These are phyloP conservation scores for Mycosarcoma maydis DNA, from an alignment of 1,284 basidiomycete genomes.

Conservation along the genomic window DNA sequence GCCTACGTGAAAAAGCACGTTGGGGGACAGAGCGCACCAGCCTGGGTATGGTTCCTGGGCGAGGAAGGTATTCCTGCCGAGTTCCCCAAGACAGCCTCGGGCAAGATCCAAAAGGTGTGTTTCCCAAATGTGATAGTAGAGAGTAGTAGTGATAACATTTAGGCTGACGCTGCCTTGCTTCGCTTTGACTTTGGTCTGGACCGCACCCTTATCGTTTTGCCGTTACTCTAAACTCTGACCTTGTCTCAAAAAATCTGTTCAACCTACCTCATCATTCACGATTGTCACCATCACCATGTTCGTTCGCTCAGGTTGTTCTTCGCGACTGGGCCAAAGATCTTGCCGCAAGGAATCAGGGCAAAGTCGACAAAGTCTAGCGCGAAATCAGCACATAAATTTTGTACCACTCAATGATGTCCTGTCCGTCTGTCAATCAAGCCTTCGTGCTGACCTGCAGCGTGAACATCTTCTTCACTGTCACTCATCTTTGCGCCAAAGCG, in stretches of 20 bases:
- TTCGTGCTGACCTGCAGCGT: neutral
- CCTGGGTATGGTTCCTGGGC: conserved; percentile 83
- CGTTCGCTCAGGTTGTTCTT: conserved; percentile 67
- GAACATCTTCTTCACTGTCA: no score
- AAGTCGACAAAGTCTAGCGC: conserved; percentile 28
- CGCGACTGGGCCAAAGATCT: conserved; percentile 68
- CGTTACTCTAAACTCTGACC: conserved; percentile 8
- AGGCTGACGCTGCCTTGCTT: conserved; percentile 19
- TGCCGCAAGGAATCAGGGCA: conserved; percentile 36
- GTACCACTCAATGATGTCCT: neutral
- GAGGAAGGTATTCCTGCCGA: conserved; percentile 74
- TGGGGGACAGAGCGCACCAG: conserved; percentile 70
- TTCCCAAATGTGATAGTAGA: conserved; percentile 4
- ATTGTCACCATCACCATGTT: neutral
- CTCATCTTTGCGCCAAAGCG: no score
- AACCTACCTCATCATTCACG: neutral
- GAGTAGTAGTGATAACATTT: neutral
- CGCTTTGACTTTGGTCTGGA: conserved; percentile 23
- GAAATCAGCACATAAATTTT: no score
- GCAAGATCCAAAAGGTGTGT: conserved; percentile 83
- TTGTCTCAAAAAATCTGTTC: neutral
- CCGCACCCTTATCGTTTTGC: conserved; percentile 5
- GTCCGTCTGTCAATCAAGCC: neutral
- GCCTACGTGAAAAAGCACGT: conserved; percentile 50
- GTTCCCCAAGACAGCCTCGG: conserved; percentile 85